Percentiles rank a stretch among this genome's conserved stretches.
phyloP scores from a whole-genome alignment of 495 filamentous ascomycete genomes.

The Jackrogersella multiformis region DNA sequence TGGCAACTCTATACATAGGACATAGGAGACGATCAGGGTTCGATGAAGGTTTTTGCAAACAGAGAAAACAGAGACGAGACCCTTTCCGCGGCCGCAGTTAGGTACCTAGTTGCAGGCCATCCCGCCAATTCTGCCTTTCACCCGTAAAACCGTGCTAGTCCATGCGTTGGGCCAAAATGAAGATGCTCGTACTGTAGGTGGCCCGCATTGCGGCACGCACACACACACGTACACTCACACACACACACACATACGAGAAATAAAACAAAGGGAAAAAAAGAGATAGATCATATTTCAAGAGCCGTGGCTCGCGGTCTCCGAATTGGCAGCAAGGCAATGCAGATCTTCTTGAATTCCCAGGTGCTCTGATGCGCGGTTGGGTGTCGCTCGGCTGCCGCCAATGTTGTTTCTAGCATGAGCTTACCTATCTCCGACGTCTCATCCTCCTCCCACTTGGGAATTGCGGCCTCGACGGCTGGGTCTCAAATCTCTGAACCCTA shows the following conservation, averaged over 20 bases:
- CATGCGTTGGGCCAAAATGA: slow-evolving; percentile 34
- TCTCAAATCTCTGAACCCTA: slow-evolving; percentile 29
- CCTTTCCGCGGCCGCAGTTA: slow-evolving; percentile 30
- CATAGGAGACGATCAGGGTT: not conserved
- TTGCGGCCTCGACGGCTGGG: slow-evolving; percentile 27
- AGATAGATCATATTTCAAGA: slow-evolving; percentile 36
- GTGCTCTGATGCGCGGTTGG: slow-evolving; percentile 18
- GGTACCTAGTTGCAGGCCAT: slow-evolving; percentile 10
- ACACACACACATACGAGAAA: not conserved
- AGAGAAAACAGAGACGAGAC: not conserved
- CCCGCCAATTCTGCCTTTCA: slow-evolving; percentile 5
- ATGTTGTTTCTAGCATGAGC: not conserved
- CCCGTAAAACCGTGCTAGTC: slow-evolving; percentile 15
- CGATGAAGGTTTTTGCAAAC: too few species aligned
- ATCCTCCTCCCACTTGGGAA: slow-evolving; percentile 28
- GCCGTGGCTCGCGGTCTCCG: slow-evolving; percentile 31
- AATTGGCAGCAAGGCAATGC: slow-evolving; percentile 27
- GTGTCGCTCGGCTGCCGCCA: slow-evolving; percentile 23
- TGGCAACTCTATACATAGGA: slow-evolving; percentile 3
- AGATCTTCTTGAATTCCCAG: slow-evolving; percentile 24
- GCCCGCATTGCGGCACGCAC: not conserved
- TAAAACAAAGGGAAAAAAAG: slow-evolving; percentile 10
- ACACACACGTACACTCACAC: too few species aligned
- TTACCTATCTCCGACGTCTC: slow-evolving; percentile 31
- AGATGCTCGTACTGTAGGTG: slow-evolving; percentile 26